phyloP scores from a whole-genome alignment of 73 alveolate genomes.

The Halteria grandinella region DNA sequence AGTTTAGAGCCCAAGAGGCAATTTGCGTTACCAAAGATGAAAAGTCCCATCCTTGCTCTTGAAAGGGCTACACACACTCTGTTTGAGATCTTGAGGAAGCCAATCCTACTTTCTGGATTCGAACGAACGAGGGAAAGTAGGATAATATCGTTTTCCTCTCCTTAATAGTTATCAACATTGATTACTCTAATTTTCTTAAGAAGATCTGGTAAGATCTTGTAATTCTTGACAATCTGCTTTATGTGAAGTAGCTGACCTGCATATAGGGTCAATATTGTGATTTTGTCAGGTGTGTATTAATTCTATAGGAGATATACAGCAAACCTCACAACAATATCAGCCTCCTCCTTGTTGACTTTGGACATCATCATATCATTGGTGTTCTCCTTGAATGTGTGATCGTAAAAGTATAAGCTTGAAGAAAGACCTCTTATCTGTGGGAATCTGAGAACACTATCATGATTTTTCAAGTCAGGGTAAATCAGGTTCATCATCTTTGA shows the following conservation, averaged over 20 bases:
- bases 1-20: slow-evolving; percentile 57
- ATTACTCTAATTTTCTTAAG: slow-evolving; percentile 62
- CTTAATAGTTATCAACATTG: slow-evolving; percentile 91
- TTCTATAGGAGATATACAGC: slow-evolving; percentile 70
- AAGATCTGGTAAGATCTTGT: neutral
- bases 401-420: slow-evolving; percentile 72
- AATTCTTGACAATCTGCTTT: slow-evolving; percentile 32
- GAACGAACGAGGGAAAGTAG: slow-evolving; percentile 84
- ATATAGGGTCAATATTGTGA: slow-evolving; percentile 84
- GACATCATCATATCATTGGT: slow-evolving; percentile 67
- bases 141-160: slow-evolving; percentile 93
- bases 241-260: slow-evolving; percentile 72
- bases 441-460: slow-evolving; percentile 40
- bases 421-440: slow-evolving; percentile 70
- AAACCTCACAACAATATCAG: slow-evolving; percentile 68
- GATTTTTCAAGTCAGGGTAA: slow-evolving; percentile 73
- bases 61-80: slow-evolving; percentile 90
- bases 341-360: slow-evolving; percentile 82
- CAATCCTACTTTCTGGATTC: slow-evolving; percentile 68
- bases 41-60: slow-evolving; percentile 90
- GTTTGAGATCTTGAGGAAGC: slow-evolving; percentile 79
- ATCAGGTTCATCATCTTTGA: slow-evolving; percentile 82
- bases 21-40: slow-evolving; percentile 86
- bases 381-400: slow-evolving; percentile 73
- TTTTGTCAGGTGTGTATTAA: slow-evolving; percentile 64